These are phyloP conservation scores for Thalassiosira hispida DNA, from an alignment of 352 stramenopile genomes.

Conservation along the genomic window DNA sequence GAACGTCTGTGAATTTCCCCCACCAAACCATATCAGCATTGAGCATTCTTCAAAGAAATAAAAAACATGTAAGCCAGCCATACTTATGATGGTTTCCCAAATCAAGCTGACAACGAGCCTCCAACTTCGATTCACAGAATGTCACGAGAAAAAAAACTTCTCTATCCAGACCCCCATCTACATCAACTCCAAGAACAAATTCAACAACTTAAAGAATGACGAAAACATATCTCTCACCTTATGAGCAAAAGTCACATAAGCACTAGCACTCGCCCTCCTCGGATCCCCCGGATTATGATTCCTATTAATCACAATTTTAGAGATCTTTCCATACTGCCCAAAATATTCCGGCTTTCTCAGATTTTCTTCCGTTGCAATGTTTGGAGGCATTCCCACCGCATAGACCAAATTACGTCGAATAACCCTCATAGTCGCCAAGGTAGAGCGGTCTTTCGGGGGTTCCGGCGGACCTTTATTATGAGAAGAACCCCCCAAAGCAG, in stretches of 20 bases:
- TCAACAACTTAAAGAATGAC: neutral
- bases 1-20: too few relatives aligned
- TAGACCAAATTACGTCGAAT: constrained; percentile 86
- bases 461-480: constrained; percentile 60
- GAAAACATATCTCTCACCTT: constrained; percentile 62
- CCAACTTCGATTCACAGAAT: too few relatives aligned
- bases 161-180: too few relatives aligned
- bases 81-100: too few relatives aligned
- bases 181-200: neutral
- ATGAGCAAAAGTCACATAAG: constrained; percentile 85
- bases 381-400: constrained; percentile 80
- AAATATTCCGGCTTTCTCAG: constrained; percentile 84
- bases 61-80: too few relatives aligned
- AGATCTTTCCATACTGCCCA: constrained; percentile 85
- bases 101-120: too few relatives aligned
- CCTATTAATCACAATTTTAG: constrained; percentile 86
- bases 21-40: too few relatives aligned
- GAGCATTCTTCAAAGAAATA: too few relatives aligned
- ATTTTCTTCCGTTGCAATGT: constrained; percentile 76
- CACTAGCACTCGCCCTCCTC: constrained; percentile 74
- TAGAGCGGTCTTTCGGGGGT: constrained; percentile 80
- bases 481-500: constrained; percentile 28
- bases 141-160: too few relatives aligned
- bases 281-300: constrained; percentile 76
- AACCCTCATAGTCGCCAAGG: constrained; percentile 84